A percentile compares a stretch with the other conserved stretches of the same genome.
Conservation (phyloP, 2,329 filamentous ascomycete species). For the Dactylellina cionopaga region DNA sequence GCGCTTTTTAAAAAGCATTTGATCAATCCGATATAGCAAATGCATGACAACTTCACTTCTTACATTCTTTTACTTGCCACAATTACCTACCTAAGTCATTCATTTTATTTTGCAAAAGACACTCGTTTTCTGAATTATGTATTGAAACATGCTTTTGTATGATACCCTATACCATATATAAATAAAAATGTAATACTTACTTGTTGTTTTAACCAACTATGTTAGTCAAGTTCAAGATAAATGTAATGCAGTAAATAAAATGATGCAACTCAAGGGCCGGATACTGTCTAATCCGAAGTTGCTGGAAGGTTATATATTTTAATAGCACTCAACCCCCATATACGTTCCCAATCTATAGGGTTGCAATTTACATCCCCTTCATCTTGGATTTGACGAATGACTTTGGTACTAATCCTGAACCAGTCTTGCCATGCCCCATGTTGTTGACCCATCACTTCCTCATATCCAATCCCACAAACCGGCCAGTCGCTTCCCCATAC, state of each 20-base stretch:
- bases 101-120: background rate
- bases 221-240: too few relatives aligned
- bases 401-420: conserved; percentile 7
- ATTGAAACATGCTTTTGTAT: conserved; percentile 9
- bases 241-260: too few relatives aligned
- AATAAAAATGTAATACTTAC: conserved; percentile 19
- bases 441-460: conserved; percentile 53
- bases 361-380: conserved; percentile 16
- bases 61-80: background rate
- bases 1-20: conserved; percentile 38
- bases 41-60: background rate
- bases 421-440: conserved; percentile 32
- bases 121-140: background rate
- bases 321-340: conserved; percentile 38
- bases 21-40: too few relatives aligned
- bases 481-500: conserved; percentile 98
- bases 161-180: conserved; percentile 30
- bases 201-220: background rate
- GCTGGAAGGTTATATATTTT: conserved; percentile 10
- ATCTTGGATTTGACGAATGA: conserved; percentile 1
- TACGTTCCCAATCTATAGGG: conserved; percentile 25
- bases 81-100: background rate
- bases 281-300: background rate
- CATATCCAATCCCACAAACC: conserved; percentile 76
- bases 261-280: too few relatives aligned